Conservation (phyloP, 768 basidiomycete species). For the Amanita brunnescens region DNA sequence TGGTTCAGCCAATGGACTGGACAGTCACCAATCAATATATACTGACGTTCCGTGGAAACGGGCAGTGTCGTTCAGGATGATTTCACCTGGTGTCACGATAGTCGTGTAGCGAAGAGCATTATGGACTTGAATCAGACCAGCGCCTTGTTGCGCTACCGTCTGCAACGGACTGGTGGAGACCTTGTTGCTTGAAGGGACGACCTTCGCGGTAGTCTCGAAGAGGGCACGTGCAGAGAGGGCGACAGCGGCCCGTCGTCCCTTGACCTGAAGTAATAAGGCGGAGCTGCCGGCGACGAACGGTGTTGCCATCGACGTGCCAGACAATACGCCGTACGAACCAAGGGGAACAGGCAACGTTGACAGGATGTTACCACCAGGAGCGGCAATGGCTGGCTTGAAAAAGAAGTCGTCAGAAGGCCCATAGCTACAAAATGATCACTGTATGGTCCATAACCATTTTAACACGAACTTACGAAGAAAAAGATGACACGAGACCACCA, state of each 20-base stretch:
- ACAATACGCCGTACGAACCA: slow-evolving; percentile 30
- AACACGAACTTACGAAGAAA: slow-evolving; percentile 27
- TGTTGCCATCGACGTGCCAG: slow-evolving; percentile 38
- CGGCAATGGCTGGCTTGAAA: slow-evolving; percentile 46
- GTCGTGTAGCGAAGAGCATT: slow-evolving; percentile 44
- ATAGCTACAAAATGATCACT: slow-evolving; percentile 22
- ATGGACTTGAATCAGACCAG: slow-evolving; percentile 49
- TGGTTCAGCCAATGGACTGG: neutral
- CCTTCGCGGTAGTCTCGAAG: slow-evolving; percentile 41
- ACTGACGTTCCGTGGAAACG: slow-evolving; percentile 32
- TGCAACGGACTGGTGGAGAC: slow-evolving; percentile 35
- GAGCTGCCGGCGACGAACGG: slow-evolving; percentile 39
- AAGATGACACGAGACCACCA: slow-evolving; percentile 49
- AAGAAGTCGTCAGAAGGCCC: slow-evolving; percentile 54
- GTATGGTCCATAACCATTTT: neutral
- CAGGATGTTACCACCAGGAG: slow-evolving; percentile 45
- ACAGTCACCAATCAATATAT: slow-evolving; percentile 1
- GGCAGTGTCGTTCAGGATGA: slow-evolving; percentile 50
- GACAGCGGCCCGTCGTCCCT: slow-evolving; percentile 22
- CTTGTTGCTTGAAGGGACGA: slow-evolving; percentile 26
- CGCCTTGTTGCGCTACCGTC: slow-evolving; percentile 43
- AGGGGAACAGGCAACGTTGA: slow-evolving; percentile 35
- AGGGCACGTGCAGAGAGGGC: slow-evolving; percentile 23
- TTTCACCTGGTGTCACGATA: slow-evolving; percentile 37
- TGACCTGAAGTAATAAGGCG: slow-evolving; percentile 31